phyloP scores from a whole-genome alignment of 2,329 filamentous ascomycete genomes.

The Fusarium sp. region DNA sequence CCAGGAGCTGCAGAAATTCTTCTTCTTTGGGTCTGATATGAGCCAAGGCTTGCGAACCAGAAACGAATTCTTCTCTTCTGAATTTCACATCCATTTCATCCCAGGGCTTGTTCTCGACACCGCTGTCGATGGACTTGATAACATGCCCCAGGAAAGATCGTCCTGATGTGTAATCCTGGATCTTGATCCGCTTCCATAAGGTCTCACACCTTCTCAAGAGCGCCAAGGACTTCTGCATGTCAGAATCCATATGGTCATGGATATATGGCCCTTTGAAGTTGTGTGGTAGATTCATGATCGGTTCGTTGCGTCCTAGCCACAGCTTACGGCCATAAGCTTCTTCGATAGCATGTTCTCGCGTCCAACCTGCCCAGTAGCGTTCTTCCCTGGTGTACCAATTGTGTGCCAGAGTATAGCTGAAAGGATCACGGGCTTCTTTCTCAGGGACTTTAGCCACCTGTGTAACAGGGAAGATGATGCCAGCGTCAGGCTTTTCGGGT shows the following conservation, averaged over 20 bases:
- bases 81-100: slow-evolving; percentile 14
- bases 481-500: slow-evolving; percentile 30
- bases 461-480: slow-evolving; percentile 37
- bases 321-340: slow-evolving; percentile 21
- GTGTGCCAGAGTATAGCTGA: slow-evolving; percentile 42
- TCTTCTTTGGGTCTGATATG: slow-evolving; percentile 39
- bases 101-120: slow-evolving; percentile 12
- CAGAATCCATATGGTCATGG: slow-evolving; percentile 33
- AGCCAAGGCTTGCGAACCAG: background rate
- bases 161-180: slow-evolving; percentile 26
- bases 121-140: slow-evolving; percentile 11
- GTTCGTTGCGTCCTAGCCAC: slow-evolving; percentile 8
- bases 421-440: slow-evolving; percentile 41
- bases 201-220: slow-evolving; percentile 22
- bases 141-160: slow-evolving; percentile 32
- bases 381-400: slow-evolving; percentile 35
- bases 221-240: slow-evolving; percentile 37
- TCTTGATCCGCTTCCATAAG: slow-evolving; percentile 11
- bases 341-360: slow-evolving; percentile 25
- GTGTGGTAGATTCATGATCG: slow-evolving; percentile 38
- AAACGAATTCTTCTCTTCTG: slow-evolving; percentile 12
- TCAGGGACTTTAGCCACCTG: slow-evolving; percentile 35
- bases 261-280: slow-evolving; percentile 41
- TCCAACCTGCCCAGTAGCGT: slow-evolving; percentile 35
- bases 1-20: slow-evolving; percentile 38